Evolutionary conservation across 768 basidiomycete genomes (phyloP), one percentile per base, ranked within the genome.

Genomic region (Fomitopsis serialis): DNA sequence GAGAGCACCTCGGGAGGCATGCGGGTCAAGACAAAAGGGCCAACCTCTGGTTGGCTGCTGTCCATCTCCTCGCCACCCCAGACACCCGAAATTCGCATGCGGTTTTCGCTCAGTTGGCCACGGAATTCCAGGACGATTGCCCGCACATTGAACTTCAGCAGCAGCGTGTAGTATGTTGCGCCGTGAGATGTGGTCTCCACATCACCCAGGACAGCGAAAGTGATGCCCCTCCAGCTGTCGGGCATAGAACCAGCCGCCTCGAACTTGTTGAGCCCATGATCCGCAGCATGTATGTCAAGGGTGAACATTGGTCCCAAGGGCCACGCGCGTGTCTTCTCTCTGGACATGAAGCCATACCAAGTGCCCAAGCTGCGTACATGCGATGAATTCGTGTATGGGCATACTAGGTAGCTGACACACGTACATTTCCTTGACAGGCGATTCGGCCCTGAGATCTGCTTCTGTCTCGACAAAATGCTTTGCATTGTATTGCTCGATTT

Each of bases 11-110:
- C 63, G 0, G 67, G 61, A 10, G 63, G 44, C 11, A 64, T 54
- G 5, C 64, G 59, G 53, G 66, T 67, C 54, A 65, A 63, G 6
- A 67, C 47, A 56, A 70, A 69, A 40, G 47, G 46, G 4, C 62
- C 61, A 6, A 32, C 11, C 6, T 32, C 29, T 11, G 29, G 29
- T 6, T 11, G 29, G 11, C 29, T 32, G 15, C 55, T 6, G 23
- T 53, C 45, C 32, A 23, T 50, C 54, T 51, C 56, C 55, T 54
- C 53, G 5, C 52, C 61, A 52, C 60, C 69, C 67, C 66, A 67
- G 8, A 42, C 61, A 15, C 63, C 70, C 11, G 55, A 62, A 2
- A 68, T 61, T 15, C 58, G 60, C 3, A 59, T 54, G 2, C 58
- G 53, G 15, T 61, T 42, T 10, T 61, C 52, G 19, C 49, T 54